Evolutionary conservation across 768 basidiomycete species (phyloP), one percentile per base, ranked within the genome.

Genomic region (Auriculariales sp.): DNA sequence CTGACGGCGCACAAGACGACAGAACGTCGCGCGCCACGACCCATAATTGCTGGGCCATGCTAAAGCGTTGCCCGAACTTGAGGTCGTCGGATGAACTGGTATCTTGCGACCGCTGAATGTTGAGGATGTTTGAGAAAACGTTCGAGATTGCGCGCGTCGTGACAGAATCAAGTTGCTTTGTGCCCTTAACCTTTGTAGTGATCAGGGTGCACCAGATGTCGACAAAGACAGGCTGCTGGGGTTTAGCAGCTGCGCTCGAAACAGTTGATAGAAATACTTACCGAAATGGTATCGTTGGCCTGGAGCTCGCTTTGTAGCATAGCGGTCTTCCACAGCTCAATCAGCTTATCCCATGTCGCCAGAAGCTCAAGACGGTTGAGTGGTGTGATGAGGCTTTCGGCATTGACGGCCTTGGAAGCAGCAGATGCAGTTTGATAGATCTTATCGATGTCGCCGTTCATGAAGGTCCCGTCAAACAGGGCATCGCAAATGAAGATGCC

Each of bases 11-110:
- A n/a, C n/a, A n/a, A n/a, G n/a, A n/a, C n/a, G n/a, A n/a, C n/a
- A 81, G 67, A 6, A 67, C 59, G 3, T 59, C 60, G 29, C 68
- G 69, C 48, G 74, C 64, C 34, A 63, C 61, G 1, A 60, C 56
- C 82, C 82, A 85, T 30, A 86, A 69, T n/a, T 71, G 68, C 22
- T 71, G 71, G 7, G 77, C 67, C 17, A 82, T 61, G 3, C 64
- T 65, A n/a, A 87, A 60, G 49, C n/a, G 52, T 30, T 10, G 29
- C 28, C 22, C 49, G 27, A 28, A 28, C 52, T 30, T 49, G 31
- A 14, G 46, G 35, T 47, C 51, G 48, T 24, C 48, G 46, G 22
- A 52, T 25, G 4, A 33, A 30, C 22, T 30, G 29, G 19, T 50
- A 31, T 28, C 28, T 33, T 9, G 49, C 42, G 14, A 34, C 34